A percentile compares a stretch with the other conserved stretches of the same genome.
Evolutionary conservation across 148 eudicot species (phyloP).

Genomic region (Agrostemma githago): DNA sequence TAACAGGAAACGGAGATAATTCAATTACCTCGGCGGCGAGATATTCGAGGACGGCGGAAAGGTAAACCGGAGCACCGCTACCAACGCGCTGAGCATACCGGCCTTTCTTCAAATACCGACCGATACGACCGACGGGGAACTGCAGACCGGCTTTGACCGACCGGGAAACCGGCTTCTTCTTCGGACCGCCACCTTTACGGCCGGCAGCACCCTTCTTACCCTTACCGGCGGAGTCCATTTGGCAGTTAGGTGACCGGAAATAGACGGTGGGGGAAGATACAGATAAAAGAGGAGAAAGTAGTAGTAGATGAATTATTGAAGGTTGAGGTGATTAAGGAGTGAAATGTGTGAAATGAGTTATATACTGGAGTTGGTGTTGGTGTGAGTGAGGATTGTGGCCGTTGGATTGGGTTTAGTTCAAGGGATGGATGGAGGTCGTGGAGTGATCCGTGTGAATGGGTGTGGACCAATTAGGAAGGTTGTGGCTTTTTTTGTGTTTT

Average conservation of each 20-base stretch:
- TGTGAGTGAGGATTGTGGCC: not conserved
- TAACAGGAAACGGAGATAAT: no score
- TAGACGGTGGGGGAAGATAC: not conserved
- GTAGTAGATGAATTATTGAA: not conserved
- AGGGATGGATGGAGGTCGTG: slow-evolving; percentile 19
- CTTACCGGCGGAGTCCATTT: slow-evolving; percentile 46
- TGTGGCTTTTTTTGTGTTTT: not conserved
- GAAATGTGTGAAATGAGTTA: not conserved
- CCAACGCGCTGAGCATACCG: slow-evolving; percentile 66
- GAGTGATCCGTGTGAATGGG: slow-evolving; percentile 37
- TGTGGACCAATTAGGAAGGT: slow-evolving; percentile 36
- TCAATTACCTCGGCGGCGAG: slow-evolving; percentile 58
- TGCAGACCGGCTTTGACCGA: slow-evolving; percentile 65
- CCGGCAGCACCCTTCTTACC: slow-evolving; percentile 62
- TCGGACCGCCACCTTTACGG: slow-evolving; percentile 53
- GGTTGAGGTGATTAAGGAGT: not conserved
- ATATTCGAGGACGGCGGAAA: slow-evolving; percentile 70
- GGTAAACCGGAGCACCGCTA: slow-evolving; percentile 60
- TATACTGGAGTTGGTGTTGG: not conserved
- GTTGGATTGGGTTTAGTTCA: slow-evolving; percentile 21
- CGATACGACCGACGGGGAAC: slow-evolving; percentile 72
- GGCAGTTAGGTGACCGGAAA: not conserved
- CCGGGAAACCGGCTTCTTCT: slow-evolving; percentile 57
- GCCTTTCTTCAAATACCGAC: slow-evolving; percentile 58
- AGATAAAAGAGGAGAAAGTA: not conserved